These are phyloP conservation scores for Epichloe sibirici DNA, from an alignment of 2,329 filamentous ascomycete species.

Conservation along the genomic window DNA sequence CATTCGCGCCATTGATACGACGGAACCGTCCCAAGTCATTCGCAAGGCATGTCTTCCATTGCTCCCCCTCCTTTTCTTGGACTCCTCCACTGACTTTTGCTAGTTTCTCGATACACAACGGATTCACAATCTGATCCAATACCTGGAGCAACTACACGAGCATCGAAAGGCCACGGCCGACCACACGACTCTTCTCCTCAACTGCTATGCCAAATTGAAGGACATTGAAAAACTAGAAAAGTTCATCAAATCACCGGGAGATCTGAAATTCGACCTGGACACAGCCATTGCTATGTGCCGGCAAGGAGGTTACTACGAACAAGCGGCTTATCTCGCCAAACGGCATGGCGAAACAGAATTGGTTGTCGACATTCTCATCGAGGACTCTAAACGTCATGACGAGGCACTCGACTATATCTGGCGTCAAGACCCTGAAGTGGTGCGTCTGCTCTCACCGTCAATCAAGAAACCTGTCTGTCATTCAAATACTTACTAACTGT, in stretches of 20 bases:
- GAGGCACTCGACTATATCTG: constrained; percentile 89
- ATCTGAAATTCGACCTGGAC: constrained; percentile 91
- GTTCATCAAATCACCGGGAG: constrained; percentile 91
- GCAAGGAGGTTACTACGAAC: constrained; percentile 92
- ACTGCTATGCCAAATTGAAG: constrained; percentile 96
- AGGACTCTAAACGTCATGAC: constrained; percentile 81
- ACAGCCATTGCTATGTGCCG: constrained; percentile 96
- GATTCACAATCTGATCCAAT: constrained; percentile 95
- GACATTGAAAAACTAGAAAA: constrained; percentile 92
- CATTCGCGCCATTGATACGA: constrained; percentile 88
- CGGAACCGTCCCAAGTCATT: constrained; percentile 91
- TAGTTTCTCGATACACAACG: constrained; percentile 92
- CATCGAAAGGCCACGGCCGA: constrained; percentile 87
- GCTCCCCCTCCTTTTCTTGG: neutral
- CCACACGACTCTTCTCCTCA: constrained; percentile 85
- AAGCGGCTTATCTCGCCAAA: constrained; percentile 88
- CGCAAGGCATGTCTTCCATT: constrained; percentile 49
- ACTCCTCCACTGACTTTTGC: constrained; percentile 6
- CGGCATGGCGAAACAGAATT: constrained; percentile 90
- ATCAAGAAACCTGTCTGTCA: neutral
- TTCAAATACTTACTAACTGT: constrained; percentile 18
- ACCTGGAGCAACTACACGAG: constrained; percentile 90
- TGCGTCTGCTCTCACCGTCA: constrained; percentile 27
- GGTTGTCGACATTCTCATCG: constrained; percentile 90
- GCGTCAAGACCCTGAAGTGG: constrained; percentile 66